Evolutionary conservation across 208 protist species (phyloP).

Genomic region (Sergeia podlipaevii): DNA sequence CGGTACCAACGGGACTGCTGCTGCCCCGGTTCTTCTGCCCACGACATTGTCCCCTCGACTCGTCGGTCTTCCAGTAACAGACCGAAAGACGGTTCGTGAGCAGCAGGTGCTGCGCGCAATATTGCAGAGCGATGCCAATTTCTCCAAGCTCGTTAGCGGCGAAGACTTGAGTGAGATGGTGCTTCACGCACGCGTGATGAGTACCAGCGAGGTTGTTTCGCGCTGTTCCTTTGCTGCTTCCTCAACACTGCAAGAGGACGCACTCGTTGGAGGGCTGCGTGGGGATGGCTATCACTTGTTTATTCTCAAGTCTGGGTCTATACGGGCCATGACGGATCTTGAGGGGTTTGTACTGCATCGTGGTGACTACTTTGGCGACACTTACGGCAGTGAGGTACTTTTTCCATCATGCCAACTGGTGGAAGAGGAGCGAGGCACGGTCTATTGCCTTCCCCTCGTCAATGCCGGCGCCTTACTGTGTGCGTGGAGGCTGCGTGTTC

Average conservation of each 20-base stretch:
- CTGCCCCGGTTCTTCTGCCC: background rate
- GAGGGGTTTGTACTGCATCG: constrained; percentile 29
- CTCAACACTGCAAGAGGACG: too few species aligned
- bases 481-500: constrained; percentile 33
- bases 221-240: too few species aligned
- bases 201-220: constrained; percentile 41
- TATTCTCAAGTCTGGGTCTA: constrained; percentile 48
- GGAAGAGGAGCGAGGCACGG: constrained; percentile 51
- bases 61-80: constrained; percentile 22
- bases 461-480: constrained; percentile 19
- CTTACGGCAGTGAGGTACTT: constrained; percentile 31
- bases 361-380: constrained; percentile 74
- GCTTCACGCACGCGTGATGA: constrained; percentile 51
- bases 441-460: constrained; percentile 54
- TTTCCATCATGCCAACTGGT: constrained; percentile 31
- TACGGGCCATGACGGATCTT: constrained; percentile 36
- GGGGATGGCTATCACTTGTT: constrained; percentile 68
- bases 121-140: constrained; percentile 31
- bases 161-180: constrained; percentile 34
- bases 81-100: constrained; percentile 69
- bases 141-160: constrained; percentile 16
- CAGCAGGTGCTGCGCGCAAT: constrained; percentile 59
- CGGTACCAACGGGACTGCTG: background rate
- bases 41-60: constrained; percentile 18
- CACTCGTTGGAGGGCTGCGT: constrained; percentile 28